Percentiles rank a stretch among this genome's conserved stretches.
Evolutionary conservation across 1,284 basidiomycete species (phyloP).

Genomic region (Moesziomyces antarcticus): DNA sequence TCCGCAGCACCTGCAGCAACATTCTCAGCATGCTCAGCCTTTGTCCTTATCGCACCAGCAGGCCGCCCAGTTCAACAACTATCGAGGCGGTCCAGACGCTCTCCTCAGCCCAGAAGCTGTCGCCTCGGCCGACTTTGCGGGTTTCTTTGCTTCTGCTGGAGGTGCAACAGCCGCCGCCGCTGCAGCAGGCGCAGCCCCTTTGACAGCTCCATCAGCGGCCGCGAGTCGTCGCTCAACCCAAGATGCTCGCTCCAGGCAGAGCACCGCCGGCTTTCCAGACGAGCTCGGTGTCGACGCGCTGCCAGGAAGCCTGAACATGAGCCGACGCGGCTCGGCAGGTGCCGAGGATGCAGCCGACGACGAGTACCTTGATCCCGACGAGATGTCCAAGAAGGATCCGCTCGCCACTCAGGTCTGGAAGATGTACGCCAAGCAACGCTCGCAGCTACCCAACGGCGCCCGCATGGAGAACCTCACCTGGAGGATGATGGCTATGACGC

Average conservation of each 20-base stretch:
- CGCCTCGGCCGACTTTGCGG: conserved; percentile 25
- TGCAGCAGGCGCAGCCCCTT: conserved; percentile 1
- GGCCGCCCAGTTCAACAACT: conserved; percentile 25
- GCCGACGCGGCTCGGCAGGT: conserved; percentile 53
- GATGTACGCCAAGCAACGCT: conserved; percentile 91
- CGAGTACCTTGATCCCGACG: conserved; percentile 56
- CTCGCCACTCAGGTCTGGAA: conserved; percentile 96
- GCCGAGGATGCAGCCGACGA: conserved; percentile 44
- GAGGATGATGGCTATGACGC: conserved; percentile 95
- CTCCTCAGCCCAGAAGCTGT: conserved; percentile 30
- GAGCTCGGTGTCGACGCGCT: conserved; percentile 16
- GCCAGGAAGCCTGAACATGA: conserved; percentile 37
- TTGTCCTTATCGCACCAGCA: neutral
- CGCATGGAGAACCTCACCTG: conserved; percentile 97
- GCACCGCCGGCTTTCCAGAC: conserved; percentile 26
- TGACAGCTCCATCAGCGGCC: neutral
- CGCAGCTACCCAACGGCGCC: conserved; percentile 86
- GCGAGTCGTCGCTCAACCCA: conserved; percentile 17
- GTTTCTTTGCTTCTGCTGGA: conserved; percentile 17
- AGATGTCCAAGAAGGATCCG: conserved; percentile 77
- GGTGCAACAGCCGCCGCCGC: conserved; percentile 2
- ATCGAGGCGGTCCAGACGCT: conserved; percentile 24
- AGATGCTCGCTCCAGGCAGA: conserved; percentile 28
- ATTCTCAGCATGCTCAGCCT: conserved; percentile 16
- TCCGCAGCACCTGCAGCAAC: conserved; percentile 26